phyloP scores from a whole-genome alignment of 768 basidiomycete genomes.

The Albatrellus ellisii region DNA sequence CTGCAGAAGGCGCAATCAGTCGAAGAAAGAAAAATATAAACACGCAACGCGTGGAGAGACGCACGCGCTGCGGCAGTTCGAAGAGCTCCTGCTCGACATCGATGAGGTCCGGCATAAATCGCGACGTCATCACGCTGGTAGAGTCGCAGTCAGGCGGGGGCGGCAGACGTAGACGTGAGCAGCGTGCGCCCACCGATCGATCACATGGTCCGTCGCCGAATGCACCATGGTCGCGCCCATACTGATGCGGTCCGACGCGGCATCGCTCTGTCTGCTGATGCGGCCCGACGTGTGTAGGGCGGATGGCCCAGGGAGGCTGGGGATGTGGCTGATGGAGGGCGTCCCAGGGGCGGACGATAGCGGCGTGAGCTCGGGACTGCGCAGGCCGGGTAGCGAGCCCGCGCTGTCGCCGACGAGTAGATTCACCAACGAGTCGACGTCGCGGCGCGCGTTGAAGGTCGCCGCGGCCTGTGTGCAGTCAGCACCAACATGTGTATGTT shows the following conservation, averaged over 20 bases:
- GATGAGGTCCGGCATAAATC: constrained; percentile 65
- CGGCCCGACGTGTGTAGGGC: constrained; percentile 40
- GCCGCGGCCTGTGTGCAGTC: constrained; percentile 20
- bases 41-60: neutral
- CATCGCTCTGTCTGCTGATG: constrained; percentile 59
- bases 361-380: constrained; percentile 57
- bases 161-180: neutral
- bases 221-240: constrained; percentile 30
- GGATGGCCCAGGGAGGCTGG: constrained; percentile 23
- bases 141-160: constrained; percentile 1
- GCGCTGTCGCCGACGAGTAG: constrained; percentile 36
- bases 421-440: constrained; percentile 65
- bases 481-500: neutral
- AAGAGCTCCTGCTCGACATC: constrained; percentile 86
- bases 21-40: neutral
- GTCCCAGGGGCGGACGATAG: constrained; percentile 61
- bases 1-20: constrained; percentile 21
- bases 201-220: constrained; percentile 47
- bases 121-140: constrained; percentile 45
- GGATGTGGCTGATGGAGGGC: constrained; percentile 33
- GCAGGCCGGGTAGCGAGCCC: constrained; percentile 27
- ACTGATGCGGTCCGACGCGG: constrained; percentile 33
- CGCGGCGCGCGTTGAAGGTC: constrained; percentile 31
- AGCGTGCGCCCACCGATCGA: constrained; percentile 46
- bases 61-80: constrained; percentile 80